Evolutionary conservation across 78 protist species (phyloP), one percentile per base, ranked within the genome.

Genomic region (Dictyostelium purpureum): DNA sequence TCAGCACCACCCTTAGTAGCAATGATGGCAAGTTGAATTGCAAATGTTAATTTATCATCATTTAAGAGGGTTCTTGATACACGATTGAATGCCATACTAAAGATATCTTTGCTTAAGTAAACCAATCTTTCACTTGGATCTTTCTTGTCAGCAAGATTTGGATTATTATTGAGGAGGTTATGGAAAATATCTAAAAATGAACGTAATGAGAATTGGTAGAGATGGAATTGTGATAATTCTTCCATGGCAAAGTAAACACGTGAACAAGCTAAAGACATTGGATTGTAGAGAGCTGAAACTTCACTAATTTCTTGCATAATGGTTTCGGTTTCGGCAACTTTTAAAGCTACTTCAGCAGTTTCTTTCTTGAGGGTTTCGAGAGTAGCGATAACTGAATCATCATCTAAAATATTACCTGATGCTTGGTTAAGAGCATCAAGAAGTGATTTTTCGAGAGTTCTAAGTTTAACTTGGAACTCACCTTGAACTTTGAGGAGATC

Each of bases 161-260:
- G 51, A 82, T 77, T 87, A 19, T 61, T 38, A 28, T 73, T 65
- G 38, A 98, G 88, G 16, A 95, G 96, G 6, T 47, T 69, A 59
- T 83, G 51, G 73, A 97, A 96, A 49, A 98, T 88, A 57, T 87
- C 95, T 65, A 97, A 40, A 97, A 98, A 98, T 94, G 69, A 73
- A 28, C 89, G 52, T 31, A 99, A 90, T 24, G 99, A 96, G 96
- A 94, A 98, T 47, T 97, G 98, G 88, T 99, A 99, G 76, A 98
- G 71, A 43, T 73, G 87, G 94, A 97, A 96, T 52, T 90, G 94
- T 7, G 89, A 24, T 28, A 99, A 74, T 79, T 89, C 94, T 49
- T 97, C 98, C 79, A 97, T 42, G 10, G 96, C 59, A 71, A 98
- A 98, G 96, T 96, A 98, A 63, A 98, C 59, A 45, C 78, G 59